Evolutionary conservation across 306 rosid genomes (phyloP).

Genomic region (Prunus mume): DNA sequence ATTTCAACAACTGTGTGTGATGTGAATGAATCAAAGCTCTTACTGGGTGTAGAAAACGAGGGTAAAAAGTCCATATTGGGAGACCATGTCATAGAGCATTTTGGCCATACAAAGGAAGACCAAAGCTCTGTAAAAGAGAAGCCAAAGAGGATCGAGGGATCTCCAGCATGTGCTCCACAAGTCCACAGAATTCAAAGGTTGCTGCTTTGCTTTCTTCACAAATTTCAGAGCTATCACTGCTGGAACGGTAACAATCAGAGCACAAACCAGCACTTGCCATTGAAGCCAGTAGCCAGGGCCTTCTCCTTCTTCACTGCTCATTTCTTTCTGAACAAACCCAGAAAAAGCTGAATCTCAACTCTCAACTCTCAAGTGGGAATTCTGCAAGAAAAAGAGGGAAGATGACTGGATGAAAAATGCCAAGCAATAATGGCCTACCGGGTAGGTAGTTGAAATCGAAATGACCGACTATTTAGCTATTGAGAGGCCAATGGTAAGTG

Average conservation of each 20-base stretch:
- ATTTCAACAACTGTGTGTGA: not conserved
- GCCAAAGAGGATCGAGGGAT: conserved; percentile 34
- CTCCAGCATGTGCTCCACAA: conserved; percentile 33
- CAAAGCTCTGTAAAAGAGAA: conserved; percentile 26
- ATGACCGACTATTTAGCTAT: too few relatives aligned
- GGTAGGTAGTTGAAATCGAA: too few relatives aligned
- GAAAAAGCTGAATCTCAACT: not conserved
- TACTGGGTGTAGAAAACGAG: conserved; percentile 35
- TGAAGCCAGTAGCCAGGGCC: conserved; percentile 26
- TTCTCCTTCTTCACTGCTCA: not conserved
- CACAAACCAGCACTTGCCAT: conserved; percentile 34
- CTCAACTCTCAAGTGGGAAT: not conserved
- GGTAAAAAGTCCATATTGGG: conserved; percentile 3
- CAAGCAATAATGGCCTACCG: not conserved
- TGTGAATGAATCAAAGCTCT: not conserved
- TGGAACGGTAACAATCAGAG: conserved; percentile 17
- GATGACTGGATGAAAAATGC: not conserved
- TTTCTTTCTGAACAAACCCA: not conserved
- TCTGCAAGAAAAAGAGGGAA: not conserved
- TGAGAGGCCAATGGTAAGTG: too few relatives aligned
- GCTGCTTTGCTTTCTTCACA: not conserved
- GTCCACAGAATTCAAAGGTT: conserved; percentile 12
- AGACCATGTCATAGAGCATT: conserved; percentile 21
- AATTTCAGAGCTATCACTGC: conserved; percentile 12
- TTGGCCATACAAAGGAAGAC: conserved; percentile 21